These are phyloP conservation scores for Fusarium odoratissimum DNA, from an alignment of 2,329 filamentous ascomycete genomes.

Conservation along the genomic window DNA sequence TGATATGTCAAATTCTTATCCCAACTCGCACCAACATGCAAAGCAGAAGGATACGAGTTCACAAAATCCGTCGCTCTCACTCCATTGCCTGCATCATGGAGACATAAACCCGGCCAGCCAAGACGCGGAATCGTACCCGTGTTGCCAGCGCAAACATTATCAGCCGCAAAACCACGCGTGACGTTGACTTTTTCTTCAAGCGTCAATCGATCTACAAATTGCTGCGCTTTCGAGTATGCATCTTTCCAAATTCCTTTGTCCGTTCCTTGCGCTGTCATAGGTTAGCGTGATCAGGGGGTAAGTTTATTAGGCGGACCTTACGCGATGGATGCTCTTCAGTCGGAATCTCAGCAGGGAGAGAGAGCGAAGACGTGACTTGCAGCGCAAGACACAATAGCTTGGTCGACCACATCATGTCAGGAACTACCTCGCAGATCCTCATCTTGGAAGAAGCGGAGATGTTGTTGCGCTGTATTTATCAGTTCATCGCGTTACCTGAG, in stretches of 20 bases:
- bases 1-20: slow-evolving; percentile 64
- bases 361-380: neutral
- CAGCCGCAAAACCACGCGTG: slow-evolving; percentile 64
- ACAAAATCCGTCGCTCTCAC: slow-evolving; percentile 61
- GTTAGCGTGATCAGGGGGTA: slow-evolving; percentile 25
- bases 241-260: slow-evolving; percentile 60
- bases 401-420: slow-evolving; percentile 18
- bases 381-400: slow-evolving; percentile 6
- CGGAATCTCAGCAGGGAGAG: neutral
- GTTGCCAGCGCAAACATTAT: slow-evolving; percentile 62
- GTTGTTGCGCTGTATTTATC: slow-evolving; percentile 10
- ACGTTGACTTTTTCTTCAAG: slow-evolving; percentile 72
- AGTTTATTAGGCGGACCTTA: slow-evolving; percentile 11
- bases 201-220: slow-evolving; percentile 70
- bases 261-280: slow-evolving; percentile 12
- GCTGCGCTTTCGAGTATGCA: slow-evolving; percentile 68
- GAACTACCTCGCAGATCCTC: neutral
- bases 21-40: slow-evolving; percentile 65
- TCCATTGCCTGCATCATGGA: slow-evolving; percentile 63
- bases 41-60: slow-evolving; percentile 59
- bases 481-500: neutral
- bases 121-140: slow-evolving; percentile 59
- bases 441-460: neutral
- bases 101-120: slow-evolving; percentile 59
- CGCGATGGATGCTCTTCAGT: slow-evolving; percentile 24